phyloP scores from a whole-genome alignment of 2,329 filamentous ascomycete genomes.

The Ceratocystis alfenasii region DNA sequence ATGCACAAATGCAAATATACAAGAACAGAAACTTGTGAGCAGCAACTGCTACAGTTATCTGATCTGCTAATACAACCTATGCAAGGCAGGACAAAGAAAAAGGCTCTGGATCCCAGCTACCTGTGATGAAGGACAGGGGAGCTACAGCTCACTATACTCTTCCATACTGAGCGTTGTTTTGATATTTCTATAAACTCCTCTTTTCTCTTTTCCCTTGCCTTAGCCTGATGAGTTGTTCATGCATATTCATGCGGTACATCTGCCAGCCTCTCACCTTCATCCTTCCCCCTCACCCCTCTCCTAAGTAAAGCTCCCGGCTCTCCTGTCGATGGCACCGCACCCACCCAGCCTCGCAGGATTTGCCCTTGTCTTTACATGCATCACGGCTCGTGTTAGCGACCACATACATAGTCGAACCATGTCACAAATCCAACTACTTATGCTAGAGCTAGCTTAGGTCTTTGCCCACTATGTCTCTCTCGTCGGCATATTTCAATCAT shows the following conservation, averaged over 20 bases:
- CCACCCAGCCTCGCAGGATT: background rate
- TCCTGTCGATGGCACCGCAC: background rate
- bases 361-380: background rate
- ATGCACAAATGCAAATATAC: too few relatives aligned
- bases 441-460: background rate
- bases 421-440: background rate
- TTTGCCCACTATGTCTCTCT: too few relatives aligned
- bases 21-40: too few relatives aligned
- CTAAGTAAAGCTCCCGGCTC: background rate
- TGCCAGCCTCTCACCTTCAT: background rate
- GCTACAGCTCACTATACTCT: too few relatives aligned
- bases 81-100: too few relatives aligned
- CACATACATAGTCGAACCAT: background rate
- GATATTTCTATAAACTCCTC: background rate
- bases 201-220: background rate
- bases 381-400: background rate
- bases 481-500: too few relatives aligned
- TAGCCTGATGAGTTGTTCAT: constrained; percentile 27
- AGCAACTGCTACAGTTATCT: too few relatives aligned
- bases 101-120: too few relatives aligned
- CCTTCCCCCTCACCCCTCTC: background rate
- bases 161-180: too few relatives aligned
- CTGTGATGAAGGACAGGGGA: too few relatives aligned
- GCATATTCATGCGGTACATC: constrained; percentile 23
- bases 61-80: too few relatives aligned